Evolutionary conservation across 2,329 filamentous ascomycete genomes (phyloP).

Genomic region (Graphilbum fragrans): DNA sequence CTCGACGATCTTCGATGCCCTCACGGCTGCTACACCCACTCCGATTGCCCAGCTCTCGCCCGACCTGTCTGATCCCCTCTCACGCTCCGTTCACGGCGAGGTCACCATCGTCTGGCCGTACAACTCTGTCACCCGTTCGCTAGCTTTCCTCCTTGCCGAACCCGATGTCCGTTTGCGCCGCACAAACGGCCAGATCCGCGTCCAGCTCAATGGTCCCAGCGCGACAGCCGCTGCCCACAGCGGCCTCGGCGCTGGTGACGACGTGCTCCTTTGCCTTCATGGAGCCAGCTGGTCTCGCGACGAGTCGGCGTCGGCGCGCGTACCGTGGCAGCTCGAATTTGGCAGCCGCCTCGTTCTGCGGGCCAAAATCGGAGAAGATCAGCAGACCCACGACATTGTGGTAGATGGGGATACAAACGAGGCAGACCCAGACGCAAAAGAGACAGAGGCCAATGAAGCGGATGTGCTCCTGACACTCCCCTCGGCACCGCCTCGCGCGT

Average conservation of each 20-base stretch:
- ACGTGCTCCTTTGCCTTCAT: slow-evolving; percentile 54
- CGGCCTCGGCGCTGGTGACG: slow-evolving; percentile 67
- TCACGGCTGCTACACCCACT: slow-evolving; percentile 9
- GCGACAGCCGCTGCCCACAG: slow-evolving; percentile 57
- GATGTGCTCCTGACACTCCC: neutral
- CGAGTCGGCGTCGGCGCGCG: slow-evolving; percentile 32
- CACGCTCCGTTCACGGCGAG: slow-evolving; percentile 49
- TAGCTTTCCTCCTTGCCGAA: slow-evolving; percentile 74
- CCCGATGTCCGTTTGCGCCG: slow-evolving; percentile 71
- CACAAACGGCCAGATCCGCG: slow-evolving; percentile 66
- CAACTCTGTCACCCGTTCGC: slow-evolving; percentile 60
- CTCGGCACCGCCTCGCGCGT: slow-evolving; percentile 6
- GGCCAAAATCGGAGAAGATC: slow-evolving; percentile 15
- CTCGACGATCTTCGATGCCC: neutral
- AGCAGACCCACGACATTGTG: neutral
- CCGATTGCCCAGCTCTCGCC: slow-evolving; percentile 45
- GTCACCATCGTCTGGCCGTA: slow-evolving; percentile 89
- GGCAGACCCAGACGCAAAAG: neutral
- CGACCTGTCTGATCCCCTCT: slow-evolving; percentile 24
- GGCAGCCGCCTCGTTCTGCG: neutral
- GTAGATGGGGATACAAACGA: neutral
- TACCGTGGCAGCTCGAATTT: slow-evolving; percentile 26
- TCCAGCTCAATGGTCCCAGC: slow-evolving; percentile 58
- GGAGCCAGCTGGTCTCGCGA: slow-evolving; percentile 55
- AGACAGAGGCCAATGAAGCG: neutral